Conservation (phyloP, 306 rosid genomes). For the Glycine soja region DNA sequence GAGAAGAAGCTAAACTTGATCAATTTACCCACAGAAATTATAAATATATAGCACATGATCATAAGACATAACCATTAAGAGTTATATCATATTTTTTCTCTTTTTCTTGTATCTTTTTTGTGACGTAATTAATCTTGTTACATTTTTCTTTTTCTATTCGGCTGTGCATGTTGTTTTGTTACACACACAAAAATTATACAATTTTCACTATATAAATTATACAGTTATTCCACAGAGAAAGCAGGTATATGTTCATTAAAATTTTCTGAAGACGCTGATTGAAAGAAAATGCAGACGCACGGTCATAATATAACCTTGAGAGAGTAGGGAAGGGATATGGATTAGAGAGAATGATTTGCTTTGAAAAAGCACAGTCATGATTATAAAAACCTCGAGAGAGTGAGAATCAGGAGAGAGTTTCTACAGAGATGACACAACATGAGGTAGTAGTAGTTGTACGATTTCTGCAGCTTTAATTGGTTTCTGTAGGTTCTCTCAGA, state of each 20-base stretch:
- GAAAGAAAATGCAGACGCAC: constrained; percentile 43
- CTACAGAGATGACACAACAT: not conserved
- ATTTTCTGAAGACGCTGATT: constrained; percentile 20
- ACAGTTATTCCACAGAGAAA: not conserved
- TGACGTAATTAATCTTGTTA: not conserved
- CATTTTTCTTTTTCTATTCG: not conserved
- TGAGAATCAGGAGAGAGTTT: not conserved
- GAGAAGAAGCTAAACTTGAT: constrained; percentile 18
- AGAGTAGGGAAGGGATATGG: not conserved
- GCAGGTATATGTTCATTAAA: not conserved
- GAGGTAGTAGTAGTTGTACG: constrained; percentile 37
- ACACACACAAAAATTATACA: too few species aligned
- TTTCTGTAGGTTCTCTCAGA: constrained; percentile 17
- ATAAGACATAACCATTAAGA: too few species aligned
- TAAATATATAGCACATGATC: too few species aligned
- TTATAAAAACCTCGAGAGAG: constrained; percentile 33
- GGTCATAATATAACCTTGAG: constrained; percentile 39
- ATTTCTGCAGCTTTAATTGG: constrained; percentile 12
- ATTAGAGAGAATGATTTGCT: constrained; percentile 44
- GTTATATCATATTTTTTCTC: not conserved
- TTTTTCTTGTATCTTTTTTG: not conserved
- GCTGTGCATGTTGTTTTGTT: too few species aligned
- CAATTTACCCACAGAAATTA: not conserved
- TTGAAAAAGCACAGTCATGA: constrained; percentile 23
- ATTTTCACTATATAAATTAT: too few species aligned